phyloP scores from a whole-genome alignment of 495 filamentous ascomycete species.

The Astrothelium subdiscretum region DNA sequence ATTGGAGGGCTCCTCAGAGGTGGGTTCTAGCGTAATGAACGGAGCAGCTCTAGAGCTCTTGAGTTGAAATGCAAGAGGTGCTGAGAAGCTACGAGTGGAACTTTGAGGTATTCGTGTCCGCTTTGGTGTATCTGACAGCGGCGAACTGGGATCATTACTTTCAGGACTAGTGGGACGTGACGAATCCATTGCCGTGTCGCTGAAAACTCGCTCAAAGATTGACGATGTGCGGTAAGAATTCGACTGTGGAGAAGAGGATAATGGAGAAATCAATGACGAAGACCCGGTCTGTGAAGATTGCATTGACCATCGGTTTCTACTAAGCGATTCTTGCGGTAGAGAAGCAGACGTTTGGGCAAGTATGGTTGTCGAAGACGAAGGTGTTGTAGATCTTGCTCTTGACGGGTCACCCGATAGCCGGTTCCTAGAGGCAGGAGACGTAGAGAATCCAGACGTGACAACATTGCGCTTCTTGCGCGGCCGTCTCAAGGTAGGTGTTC shows the following conservation, averaged over 20 bases:
- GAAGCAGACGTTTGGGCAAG: conserved; percentile 53
- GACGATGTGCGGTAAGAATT: conserved; percentile 54
- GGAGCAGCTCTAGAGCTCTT: background rate
- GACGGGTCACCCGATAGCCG: conserved; percentile 30
- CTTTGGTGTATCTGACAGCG: conserved; percentile 14
- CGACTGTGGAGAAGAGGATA: conserved; percentile 73
- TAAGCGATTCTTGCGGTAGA: conserved; percentile 37
- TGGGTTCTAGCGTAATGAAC: background rate
- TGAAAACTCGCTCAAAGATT: conserved; percentile 57
- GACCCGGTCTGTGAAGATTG: conserved; percentile 46
- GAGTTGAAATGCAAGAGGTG: background rate
- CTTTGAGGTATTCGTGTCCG: background rate
- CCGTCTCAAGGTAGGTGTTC: conserved; percentile 38
- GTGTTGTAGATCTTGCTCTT: conserved; percentile 26
- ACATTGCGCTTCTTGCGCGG: conserved; percentile 60
- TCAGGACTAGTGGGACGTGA: conserved; percentile 68
- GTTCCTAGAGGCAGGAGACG: conserved; percentile 37
- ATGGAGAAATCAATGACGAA: conserved; percentile 55
- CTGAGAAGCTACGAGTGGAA: background rate
- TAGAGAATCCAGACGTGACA: conserved; percentile 46
- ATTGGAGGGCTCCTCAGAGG: background rate
- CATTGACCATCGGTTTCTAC: conserved; percentile 47
- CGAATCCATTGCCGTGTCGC: conserved; percentile 39
- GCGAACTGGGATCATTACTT: conserved; percentile 33
- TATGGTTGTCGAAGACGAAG: conserved; percentile 43